These are phyloP conservation scores for Hexamita inflata DNA, from an alignment of 208 protist species.

Conservation along the genomic window DNA sequence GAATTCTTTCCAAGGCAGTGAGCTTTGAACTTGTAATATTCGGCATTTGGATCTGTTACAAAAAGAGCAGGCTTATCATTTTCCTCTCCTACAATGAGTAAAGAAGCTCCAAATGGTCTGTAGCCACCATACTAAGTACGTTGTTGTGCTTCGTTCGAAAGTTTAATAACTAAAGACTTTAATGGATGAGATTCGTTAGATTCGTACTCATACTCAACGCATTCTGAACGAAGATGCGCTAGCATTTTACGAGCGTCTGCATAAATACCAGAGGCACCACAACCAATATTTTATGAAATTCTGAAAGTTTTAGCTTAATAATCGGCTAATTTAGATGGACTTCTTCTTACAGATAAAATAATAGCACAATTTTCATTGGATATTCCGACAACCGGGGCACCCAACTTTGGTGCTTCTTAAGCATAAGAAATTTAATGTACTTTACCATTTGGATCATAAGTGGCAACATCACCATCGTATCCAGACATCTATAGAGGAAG, in stretches of 20 bases:
- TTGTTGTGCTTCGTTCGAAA: slow-evolving; percentile 27
- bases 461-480: slow-evolving; percentile 33
- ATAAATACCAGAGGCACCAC: slow-evolving; percentile 26
- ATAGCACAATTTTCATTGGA: slow-evolving; percentile 28
- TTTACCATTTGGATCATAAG: slow-evolving; percentile 24
- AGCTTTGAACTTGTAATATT: no score
- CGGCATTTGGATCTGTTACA: no score
- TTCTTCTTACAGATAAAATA: slow-evolving; percentile 20
- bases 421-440: slow-evolving; percentile 41
- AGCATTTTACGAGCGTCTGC: slow-evolving; percentile 38
- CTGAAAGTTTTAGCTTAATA: slow-evolving; percentile 27
- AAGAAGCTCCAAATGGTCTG: slow-evolving; percentile 32
- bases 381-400: slow-evolving; percentile 26
- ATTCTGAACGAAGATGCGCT: slow-evolving; percentile 20
- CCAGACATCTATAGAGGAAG: no score
- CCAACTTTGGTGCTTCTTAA: slow-evolving; percentile 38
- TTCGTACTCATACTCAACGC: slow-evolving; percentile 25
- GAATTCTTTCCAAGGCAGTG: no score
- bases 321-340: neutral
- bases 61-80: no score
- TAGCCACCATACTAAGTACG: slow-evolving; percentile 31
- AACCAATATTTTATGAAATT: slow-evolving; percentile 35
- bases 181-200: slow-evolving; percentile 19
- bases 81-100: slow-evolving; percentile 37
- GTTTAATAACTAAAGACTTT: slow-evolving; percentile 14